phyloP scores from a whole-genome alignment of 2,329 filamentous ascomycete genomes.

The Aspergillus tubingensis region DNA sequence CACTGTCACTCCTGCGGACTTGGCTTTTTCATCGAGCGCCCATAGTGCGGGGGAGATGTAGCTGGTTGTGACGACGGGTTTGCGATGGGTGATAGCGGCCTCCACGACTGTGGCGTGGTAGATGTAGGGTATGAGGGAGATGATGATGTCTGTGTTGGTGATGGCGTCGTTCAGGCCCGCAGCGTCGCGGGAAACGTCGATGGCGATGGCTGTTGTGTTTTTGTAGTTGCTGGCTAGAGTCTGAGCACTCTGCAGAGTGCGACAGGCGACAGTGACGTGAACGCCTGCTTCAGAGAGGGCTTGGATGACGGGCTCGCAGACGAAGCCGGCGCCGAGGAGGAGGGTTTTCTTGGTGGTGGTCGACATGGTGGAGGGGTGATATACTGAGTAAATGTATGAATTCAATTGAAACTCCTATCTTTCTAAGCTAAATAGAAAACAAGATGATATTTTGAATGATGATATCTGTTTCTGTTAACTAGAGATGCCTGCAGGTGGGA shows the following conservation, averaged over 20 bases:
- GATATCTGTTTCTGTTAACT: too few relatives aligned
- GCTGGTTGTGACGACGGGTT: conserved; percentile 6
- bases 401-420: too few relatives aligned
- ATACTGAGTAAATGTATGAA: too few relatives aligned
- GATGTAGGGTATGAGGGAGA: conserved; percentile 1
- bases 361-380: not conserved
- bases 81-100: not conserved
- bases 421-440: too few relatives aligned
- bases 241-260: conserved; percentile 3
- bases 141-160: not conserved
- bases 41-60: conserved; percentile 5
- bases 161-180: not conserved
- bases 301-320: conserved; percentile 3
- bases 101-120: not conserved
- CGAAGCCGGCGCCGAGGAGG: conserved; percentile 4
- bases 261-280: conserved; percentile 8
- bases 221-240: not conserved
- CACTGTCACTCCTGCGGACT: not conserved
- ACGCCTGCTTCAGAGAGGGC: conserved; percentile 7
- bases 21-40: not conserved
- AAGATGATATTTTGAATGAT: too few relatives aligned
- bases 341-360: not conserved
- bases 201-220: conserved; percentile 4
- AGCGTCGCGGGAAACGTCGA: not conserved
- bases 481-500: too few relatives aligned